Base-by-base conservation (phyloP, 805 yeast genomes). In the Ogataea naganishii region DNA sequence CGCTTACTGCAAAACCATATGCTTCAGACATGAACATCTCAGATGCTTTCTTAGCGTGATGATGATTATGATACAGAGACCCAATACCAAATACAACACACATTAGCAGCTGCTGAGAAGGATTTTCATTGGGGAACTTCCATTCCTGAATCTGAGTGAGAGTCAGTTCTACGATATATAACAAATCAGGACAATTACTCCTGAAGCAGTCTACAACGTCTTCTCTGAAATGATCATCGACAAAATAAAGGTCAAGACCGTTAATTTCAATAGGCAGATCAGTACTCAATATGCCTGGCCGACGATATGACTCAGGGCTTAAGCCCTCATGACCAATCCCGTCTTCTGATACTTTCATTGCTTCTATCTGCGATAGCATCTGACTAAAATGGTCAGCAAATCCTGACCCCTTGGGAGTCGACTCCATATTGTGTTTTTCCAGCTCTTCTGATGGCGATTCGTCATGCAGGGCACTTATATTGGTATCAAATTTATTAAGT, bases 61-160 rank as follows among this genome's bases (percentile, higher is more conserved):
- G 40, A 18, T 43, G 40, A 5, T 39, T 19, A 1, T 51, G 46
- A 23, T 36, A 49, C 3, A 41, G 21, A 4, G 50, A 45, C 2
- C 49, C 53, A 7, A 46, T 18, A 3, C 53, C 58, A 18, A 43
- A 39, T 4, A 51, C 30, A 2, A 44, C 33, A 23, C 46, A 39
- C 35, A 49, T 34, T n/a, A 53, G 29, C 4, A 51, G 31, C 20
- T 46, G 49, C 13, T 40, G 35, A 3, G 52, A 45, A 3, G 44
- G 49, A 5, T 18, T 4, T 14, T 37, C 36, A 3, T 32, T 15
- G 6, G 46, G 32, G 24, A 46, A 51, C 4, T 39, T 36, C 38
- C 48, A 33, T 1, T 21, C 7, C 13, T 32, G 34, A 5, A 47
- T 18, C 2, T 24, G 27, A 1, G 40, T 30, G 10, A 41, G 7